Conservation (phyloP, 148 eudicot species). For the Silene latifolia region DNA sequence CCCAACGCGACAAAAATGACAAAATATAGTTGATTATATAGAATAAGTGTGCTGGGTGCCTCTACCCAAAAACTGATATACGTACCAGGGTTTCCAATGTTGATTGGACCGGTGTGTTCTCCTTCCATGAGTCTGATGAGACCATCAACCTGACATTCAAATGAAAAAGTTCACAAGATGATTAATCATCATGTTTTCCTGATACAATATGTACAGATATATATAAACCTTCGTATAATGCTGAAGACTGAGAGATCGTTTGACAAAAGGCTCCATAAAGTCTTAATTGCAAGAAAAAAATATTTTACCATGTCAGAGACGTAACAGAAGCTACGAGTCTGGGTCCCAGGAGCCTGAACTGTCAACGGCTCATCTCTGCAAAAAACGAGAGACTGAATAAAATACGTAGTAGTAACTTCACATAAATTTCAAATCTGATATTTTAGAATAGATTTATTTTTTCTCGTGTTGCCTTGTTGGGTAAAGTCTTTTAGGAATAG, state of each 20-base stretch:
- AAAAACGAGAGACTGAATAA: not conserved
- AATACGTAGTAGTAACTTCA: too few relatives aligned
- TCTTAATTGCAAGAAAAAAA: not conserved
- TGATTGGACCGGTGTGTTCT: slow-evolving; percentile 86
- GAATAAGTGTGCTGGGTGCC: not conserved
- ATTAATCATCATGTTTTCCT: not conserved
- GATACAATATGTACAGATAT: not conserved
- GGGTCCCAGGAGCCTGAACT: slow-evolving; percentile 92
- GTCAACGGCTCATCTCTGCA: slow-evolving; percentile 85
- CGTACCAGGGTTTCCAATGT: slow-evolving; percentile 90
- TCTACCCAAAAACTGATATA: not conserved
- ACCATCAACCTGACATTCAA: slow-evolving; percentile 74
- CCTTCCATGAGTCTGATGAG: slow-evolving; percentile 98
- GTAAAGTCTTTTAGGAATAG: too few relatives aligned
- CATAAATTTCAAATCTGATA: too few relatives aligned
- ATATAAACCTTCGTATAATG: too few relatives aligned
- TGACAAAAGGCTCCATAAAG: not conserved
- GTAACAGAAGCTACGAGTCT: slow-evolving; percentile 93
- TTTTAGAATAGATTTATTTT: too few relatives aligned
- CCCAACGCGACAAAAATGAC: not conserved
- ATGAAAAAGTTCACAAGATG: not conserved
- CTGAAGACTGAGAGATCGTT: not conserved
- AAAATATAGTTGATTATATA: not conserved
- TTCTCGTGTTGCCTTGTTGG: too few relatives aligned
- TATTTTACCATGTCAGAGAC: slow-evolving; percentile 86